Evolutionary conservation across 768 basidiomycete genomes (phyloP).

Genomic region (Xanthoconium stramineum): DNA sequence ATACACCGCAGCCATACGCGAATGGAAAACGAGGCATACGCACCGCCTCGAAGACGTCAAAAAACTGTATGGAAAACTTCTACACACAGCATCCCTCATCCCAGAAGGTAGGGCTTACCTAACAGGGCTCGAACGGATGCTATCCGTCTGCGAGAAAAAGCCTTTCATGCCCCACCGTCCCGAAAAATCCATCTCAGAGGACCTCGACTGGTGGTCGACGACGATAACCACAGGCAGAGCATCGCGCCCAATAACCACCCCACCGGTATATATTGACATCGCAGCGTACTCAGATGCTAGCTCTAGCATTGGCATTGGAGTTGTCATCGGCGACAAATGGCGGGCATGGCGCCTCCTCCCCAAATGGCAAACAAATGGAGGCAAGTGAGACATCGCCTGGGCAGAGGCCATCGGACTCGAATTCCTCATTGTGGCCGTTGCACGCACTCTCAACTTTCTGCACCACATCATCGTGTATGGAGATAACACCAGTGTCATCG

Average conservation of each 20-base stretch:
- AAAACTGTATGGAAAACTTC: background rate
- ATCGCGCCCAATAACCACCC: too few species aligned
- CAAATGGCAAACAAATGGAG: background rate
- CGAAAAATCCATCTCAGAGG: background rate
- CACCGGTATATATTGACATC: too few species aligned
- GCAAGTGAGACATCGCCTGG: slow-evolving; percentile 19
- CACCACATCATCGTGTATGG: slow-evolving; percentile 1
- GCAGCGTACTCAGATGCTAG: too few species aligned
- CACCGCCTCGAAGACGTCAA: background rate
- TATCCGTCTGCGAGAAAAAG: slow-evolving; percentile 23
- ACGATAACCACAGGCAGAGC: background rate
- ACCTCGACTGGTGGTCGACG: slow-evolving; percentile 2
- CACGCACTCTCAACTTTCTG: background rate
- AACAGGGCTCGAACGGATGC: slow-evolving; percentile 39
- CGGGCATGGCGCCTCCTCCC: slow-evolving; percentile 7
- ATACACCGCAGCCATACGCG: too few species aligned
- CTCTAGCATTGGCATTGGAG: background rate
- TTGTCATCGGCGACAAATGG: background rate
- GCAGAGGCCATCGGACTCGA: slow-evolving; percentile 15
- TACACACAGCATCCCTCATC: slow-evolving; percentile 14
- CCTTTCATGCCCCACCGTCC: slow-evolving; percentile 32
- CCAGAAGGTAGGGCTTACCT: slow-evolving; percentile 38
- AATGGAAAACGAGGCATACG: too few species aligned
- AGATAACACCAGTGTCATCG: slow-evolving; percentile 17
- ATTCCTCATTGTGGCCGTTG: background rate